Base-by-base conservation (phyloP, 139 green algal genomes). In the Marvania coccoides region DNA sequence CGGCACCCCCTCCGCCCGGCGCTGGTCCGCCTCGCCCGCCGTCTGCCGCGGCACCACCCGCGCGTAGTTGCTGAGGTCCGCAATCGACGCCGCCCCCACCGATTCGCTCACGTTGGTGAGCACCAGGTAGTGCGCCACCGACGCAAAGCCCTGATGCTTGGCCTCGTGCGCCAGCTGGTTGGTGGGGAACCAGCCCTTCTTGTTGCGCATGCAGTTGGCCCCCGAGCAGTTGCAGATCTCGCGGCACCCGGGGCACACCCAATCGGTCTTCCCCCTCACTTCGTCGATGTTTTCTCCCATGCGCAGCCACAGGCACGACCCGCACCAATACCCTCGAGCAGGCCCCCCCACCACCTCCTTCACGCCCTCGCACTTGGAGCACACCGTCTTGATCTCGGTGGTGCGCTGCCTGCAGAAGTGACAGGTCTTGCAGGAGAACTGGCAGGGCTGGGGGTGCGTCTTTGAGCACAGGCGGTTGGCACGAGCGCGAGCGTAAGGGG, bases 371-470 rank as follows among this genome's bases (percentile, higher is more conserved):
- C 82, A 88, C 15, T 45, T 29, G n/a, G 36, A 51, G 58, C 81
- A 88, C 19, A 61, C 67, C 0, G 81, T 87, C 72, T 88, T 88
- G 19, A 45, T 3, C 4, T 74, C 68, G 2, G 72, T 61, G 3
- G 67, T 83, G 42, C 84, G 79, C 67, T 88, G 82, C 67, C 82
- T 86, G 77, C 82, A 83, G 42, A 87, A 87, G 64, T 87, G 81
- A 62, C 81, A 87, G 15, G 75, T 81, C 38, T 55, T 78, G 58
- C 81, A 87, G 6, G 30, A 58, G 14, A 48, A 63, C 59, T 72
- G 81, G 51, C 54, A 64, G 12, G 64, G 69, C 3, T 61, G 53
- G 36, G 69, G 69, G 57, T 80, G 75, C 26, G 67, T 55, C 26
- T 67, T 54, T 54, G 69, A 72, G 74, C 74, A 85, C 15, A 59